Conservation (phyloP, 176 grass and related monocot species). For the Paspalum vaginatum region DNA sequence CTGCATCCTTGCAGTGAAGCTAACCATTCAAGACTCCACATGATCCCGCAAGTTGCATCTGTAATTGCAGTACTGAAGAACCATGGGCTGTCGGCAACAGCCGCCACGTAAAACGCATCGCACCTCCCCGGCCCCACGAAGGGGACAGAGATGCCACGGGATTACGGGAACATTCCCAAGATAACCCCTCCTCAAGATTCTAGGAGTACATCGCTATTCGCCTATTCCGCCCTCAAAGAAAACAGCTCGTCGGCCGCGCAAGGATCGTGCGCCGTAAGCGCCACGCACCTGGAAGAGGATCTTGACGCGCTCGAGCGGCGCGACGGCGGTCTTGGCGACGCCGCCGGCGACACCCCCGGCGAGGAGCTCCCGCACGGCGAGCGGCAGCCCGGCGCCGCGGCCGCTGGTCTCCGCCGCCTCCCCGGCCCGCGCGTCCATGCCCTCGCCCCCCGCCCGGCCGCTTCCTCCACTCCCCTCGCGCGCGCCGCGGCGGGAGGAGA, state of each 20-base stretch:
- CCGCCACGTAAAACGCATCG: neutral
- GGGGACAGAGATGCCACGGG: neutral
- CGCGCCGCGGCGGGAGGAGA: slow-evolving; percentile 21
- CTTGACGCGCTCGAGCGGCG: slow-evolving; percentile 96
- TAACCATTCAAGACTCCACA: neutral
- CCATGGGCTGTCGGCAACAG: neutral
- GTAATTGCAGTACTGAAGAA: neutral
- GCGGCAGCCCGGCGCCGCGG: slow-evolving; percentile 48
- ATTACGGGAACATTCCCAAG: neutral
- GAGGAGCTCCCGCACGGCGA: slow-evolving; percentile 82
- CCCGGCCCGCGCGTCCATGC: slow-evolving; percentile 36
- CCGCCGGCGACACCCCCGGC: slow-evolving; percentile 86
- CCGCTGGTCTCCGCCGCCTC: slow-evolving; percentile 15
- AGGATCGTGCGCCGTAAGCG: neutral
- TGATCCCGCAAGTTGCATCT: slow-evolving; percentile 2
- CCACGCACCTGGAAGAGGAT: slow-evolving; percentile 84
- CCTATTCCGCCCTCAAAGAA: neutral
- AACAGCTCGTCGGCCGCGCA: neutral
- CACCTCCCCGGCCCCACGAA: neutral
- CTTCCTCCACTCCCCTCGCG: slow-evolving; percentile 26
- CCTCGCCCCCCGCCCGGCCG: neutral
- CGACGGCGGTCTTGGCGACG: slow-evolving; percentile 82
- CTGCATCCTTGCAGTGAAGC: neutral
- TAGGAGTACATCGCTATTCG: neutral
- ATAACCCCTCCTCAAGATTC: neutral